Conservation (phyloP, 495 filamentous ascomycete species). For the Bombardia bombarda region DNA sequence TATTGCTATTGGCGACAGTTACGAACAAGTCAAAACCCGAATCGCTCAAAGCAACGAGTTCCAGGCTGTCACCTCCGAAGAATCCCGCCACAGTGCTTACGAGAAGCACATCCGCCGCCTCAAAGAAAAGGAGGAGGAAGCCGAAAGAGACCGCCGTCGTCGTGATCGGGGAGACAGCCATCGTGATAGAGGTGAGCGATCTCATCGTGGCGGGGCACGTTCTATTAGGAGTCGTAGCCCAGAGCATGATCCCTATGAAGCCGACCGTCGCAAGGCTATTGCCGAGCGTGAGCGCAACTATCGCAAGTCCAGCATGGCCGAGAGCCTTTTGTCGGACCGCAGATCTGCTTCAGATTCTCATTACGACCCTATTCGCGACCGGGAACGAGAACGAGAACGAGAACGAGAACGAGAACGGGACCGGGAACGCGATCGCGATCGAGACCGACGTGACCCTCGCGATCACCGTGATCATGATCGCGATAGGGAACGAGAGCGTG, state of each 20-base stretch:
- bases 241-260: conserved; percentile 81
- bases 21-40: conserved; percentile 72
- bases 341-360: conserved; percentile 29
- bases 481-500: conserved; percentile 29
- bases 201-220: conserved; percentile 49
- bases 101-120: conserved; percentile 88
- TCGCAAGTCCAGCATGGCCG: conserved; percentile 65
- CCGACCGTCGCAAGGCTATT: conserved; percentile 76
- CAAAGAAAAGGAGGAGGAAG: conserved; percentile 83
- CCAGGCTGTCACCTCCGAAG: conserved; percentile 69
- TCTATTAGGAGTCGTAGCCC: conserved; percentile 51
- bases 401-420: conserved; percentile 31
- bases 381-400: conserved; percentile 40
- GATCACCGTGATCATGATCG: conserved; percentile 46
- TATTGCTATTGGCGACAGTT: conserved; percentile 66
- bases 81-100: conserved; percentile 73
- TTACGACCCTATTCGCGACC: conserved; percentile 40
- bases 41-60: conserved; percentile 79
- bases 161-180: conserved; percentile 51
- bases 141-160: conserved; percentile 63
- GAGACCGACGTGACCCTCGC: conserved; percentile 34
- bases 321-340: conserved; percentile 49
- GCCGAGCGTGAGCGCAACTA: conserved; percentile 83
- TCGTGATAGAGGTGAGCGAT: conserved; percentile 51
- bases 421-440: conserved; percentile 30